Evolutionary conservation across 2,329 filamentous ascomycete species (phyloP).

Genomic region (Pestalotiopsis sp.): DNA sequence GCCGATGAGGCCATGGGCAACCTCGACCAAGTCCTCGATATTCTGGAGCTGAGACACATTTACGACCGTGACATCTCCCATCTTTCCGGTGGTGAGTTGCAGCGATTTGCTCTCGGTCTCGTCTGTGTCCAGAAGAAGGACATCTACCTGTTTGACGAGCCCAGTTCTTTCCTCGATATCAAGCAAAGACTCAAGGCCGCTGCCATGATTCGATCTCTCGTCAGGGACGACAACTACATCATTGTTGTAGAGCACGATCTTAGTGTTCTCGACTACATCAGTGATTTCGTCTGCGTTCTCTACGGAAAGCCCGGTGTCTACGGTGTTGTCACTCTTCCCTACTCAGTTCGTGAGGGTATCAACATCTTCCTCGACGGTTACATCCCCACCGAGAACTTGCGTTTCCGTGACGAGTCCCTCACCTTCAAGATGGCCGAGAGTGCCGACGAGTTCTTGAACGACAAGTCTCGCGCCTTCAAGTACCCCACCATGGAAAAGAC

Average conservation of each 20-base stretch:
- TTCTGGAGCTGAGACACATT: slow-evolving; percentile 86
- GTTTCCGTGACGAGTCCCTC: slow-evolving; percentile 95
- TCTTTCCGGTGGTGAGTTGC: slow-evolving; percentile 95
- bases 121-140: slow-evolving; percentile 96
- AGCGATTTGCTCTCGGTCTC: slow-evolving; percentile 95
- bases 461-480: slow-evolving; percentile 81
- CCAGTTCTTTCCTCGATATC: slow-evolving; percentile 98
- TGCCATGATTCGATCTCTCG: slow-evolving; percentile 86
- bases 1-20: slow-evolving; percentile 78
- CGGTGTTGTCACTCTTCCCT: slow-evolving; percentile 93
- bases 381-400: slow-evolving; percentile 96
- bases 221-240: slow-evolving; percentile 89
- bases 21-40: slow-evolving; percentile 78
- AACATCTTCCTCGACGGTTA: slow-evolving; percentile 99
- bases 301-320: slow-evolving; percentile 96
- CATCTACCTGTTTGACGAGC: slow-evolving; percentile 99
- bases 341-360: slow-evolving; percentile 97
- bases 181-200: slow-evolving; percentile 96
- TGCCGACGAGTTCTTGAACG: slow-evolving; percentile 82
- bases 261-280: slow-evolving; percentile 97
- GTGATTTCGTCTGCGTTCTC: slow-evolving; percentile 87
- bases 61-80: slow-evolving; percentile 85
- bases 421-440: slow-evolving; percentile 94
- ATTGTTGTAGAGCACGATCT: slow-evolving; percentile 99
- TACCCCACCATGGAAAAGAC: slow-evolving; percentile 95